A percentile compares a stretch with the other conserved stretches of the same genome.
Evolutionary conservation across 371 early-diverging fungal genomes (phyloP).

Genomic region (Syncephalastrum contaminatum): DNA sequence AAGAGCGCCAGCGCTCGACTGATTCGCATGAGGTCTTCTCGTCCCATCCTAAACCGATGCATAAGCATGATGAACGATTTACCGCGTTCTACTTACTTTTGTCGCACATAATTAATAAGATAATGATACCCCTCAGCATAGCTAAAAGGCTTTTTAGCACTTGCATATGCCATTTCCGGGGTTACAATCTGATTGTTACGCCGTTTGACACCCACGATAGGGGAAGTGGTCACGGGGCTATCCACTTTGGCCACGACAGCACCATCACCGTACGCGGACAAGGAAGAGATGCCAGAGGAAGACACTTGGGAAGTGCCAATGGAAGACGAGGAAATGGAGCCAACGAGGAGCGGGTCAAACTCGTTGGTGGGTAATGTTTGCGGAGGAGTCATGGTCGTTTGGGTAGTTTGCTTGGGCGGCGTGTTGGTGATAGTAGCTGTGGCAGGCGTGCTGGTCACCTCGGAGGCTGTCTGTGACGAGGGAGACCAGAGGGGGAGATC

Average conservation of each 20-base stretch:
- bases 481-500: neutral
- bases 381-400: slow-evolving; percentile 1
- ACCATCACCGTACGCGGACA: slow-evolving; percentile 42
- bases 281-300: slow-evolving; percentile 34
- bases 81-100: slow-evolving; percentile 47
- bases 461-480: slow-evolving; percentile 2
- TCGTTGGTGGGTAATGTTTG: slow-evolving; percentile 7
- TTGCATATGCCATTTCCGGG: slow-evolving; percentile 21
- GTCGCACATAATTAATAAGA: slow-evolving; percentile 70
- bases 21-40: slow-evolving; percentile 84
- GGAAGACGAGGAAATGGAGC: slow-evolving; percentile 30
- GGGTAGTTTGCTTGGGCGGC: neutral
- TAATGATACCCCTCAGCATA: slow-evolving; percentile 91
- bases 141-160: slow-evolving; percentile 65
- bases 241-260: slow-evolving; percentile 46
- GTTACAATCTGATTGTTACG: slow-evolving; percentile 36
- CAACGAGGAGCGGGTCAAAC: slow-evolving; percentile 3
- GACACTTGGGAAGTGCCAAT: slow-evolving; percentile 34
- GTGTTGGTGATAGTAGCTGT: slow-evolving; percentile 3
- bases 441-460: neutral
- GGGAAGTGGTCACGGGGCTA: slow-evolving; percentile 27
- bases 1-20: slow-evolving; percentile 87
- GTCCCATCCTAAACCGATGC: slow-evolving; percentile 69
- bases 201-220: slow-evolving; percentile 21
- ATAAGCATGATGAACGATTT: neutral